phyloP scores from a whole-genome alignment of 2,329 filamentous ascomycete genomes.

The Fusarium tjaetaba region DNA sequence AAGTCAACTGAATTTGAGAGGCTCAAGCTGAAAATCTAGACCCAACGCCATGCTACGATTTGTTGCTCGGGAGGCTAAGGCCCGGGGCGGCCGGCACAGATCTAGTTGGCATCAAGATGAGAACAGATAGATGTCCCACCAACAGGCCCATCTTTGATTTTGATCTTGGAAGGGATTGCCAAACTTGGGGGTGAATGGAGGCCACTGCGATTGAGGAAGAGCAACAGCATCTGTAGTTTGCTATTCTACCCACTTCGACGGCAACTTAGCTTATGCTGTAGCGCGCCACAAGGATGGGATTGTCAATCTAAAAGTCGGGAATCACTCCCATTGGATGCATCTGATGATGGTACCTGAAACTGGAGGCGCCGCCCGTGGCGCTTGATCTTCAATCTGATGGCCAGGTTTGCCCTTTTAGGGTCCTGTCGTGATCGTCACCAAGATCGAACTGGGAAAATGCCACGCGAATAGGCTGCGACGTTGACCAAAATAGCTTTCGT shows the following conservation, averaged over 20 bases:
- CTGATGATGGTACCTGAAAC: constrained; percentile 41
- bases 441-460: not conserved
- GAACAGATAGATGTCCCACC: constrained; percentile 4
- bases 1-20: not conserved
- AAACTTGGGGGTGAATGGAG: not conserved
- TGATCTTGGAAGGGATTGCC: not conserved
- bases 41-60: constrained; percentile 31
- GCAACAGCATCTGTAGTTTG: constrained; percentile 16
- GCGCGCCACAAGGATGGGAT: constrained; percentile 30
- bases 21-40: constrained; percentile 14
- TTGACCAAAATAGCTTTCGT: not conserved
- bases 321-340: constrained; percentile 34
- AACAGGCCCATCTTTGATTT: constrained; percentile 6
- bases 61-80: constrained; percentile 4
- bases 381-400: constrained; percentile 32
- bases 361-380: constrained; percentile 35
- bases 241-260: constrained; percentile 15
- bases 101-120: constrained; percentile 15
- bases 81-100: constrained; percentile 24
- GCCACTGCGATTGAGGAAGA: not conserved
- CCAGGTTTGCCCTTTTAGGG: constrained; percentile 10
- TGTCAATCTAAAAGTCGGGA: constrained; percentile 35
- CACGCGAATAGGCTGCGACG: not conserved
- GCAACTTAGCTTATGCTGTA: constrained; percentile 22
- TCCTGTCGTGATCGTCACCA: not conserved